Percentiles rank a stretch among this genome's conserved stretches.
These are phyloP conservation scores for Gnomoniopsis smithogilvyi DNA, from an alignment of 2,329 filamentous ascomycete genomes.

Conservation along the genomic window DNA sequence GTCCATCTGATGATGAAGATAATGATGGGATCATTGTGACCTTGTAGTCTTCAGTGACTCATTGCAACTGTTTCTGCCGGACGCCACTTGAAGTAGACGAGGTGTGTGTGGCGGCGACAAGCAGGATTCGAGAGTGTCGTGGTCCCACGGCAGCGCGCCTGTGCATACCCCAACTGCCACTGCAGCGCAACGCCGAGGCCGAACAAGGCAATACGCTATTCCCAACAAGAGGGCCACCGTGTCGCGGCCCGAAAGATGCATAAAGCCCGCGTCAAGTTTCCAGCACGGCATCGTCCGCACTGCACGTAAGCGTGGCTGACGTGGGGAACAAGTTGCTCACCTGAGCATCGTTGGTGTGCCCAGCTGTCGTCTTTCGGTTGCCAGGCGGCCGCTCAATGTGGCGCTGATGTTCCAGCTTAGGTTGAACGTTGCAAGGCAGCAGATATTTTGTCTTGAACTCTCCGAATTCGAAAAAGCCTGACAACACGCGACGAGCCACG, in stretches of 20 bases:
- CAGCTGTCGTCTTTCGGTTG: background rate
- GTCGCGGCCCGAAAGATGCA: slow-evolving; percentile 14
- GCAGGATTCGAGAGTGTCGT: background rate
- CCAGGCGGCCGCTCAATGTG: background rate
- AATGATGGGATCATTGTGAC: too few relatives aligned
- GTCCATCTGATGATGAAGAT: too few relatives aligned
- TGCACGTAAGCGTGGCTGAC: background rate
- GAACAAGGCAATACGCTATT: background rate
- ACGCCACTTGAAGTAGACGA: background rate
- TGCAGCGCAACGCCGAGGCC: background rate
- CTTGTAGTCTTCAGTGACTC: too few relatives aligned
- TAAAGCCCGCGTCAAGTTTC: background rate
- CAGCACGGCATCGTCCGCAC: background rate
- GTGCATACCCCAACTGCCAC: too few relatives aligned
- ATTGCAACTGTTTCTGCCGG: background rate
- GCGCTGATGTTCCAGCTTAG: background rate
- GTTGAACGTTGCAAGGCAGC: too few relatives aligned
- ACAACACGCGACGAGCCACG: too few relatives aligned
- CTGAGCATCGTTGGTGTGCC: background rate
- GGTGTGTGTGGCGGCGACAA: background rate
- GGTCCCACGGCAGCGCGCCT: background rate
- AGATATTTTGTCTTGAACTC: too few relatives aligned
- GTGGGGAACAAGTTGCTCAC: background rate
- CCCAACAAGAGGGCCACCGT: background rate
- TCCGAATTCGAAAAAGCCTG: too few relatives aligned